These are phyloP conservation scores for Pseudogymnoascus sp. DNA, from an alignment of 2,329 filamentous ascomycete species.

Conservation along the genomic window DNA sequence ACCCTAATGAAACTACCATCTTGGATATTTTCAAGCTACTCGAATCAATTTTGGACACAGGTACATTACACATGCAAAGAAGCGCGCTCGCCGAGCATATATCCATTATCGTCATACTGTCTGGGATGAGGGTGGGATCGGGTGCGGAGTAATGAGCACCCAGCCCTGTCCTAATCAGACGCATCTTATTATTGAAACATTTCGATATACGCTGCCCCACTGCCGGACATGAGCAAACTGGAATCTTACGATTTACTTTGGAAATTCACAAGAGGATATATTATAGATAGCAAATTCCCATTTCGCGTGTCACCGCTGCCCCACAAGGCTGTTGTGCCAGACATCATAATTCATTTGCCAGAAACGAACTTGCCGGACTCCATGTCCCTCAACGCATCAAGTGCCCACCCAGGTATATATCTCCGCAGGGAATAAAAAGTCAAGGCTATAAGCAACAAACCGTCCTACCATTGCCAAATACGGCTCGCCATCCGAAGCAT, in stretches of 20 bases:
- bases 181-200: constrained; percentile 6
- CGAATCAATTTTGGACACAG: constrained; percentile 43
- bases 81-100: constrained; percentile 5
- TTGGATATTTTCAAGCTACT: constrained; percentile 49
- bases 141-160: neutral
- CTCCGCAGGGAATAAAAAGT: neutral
- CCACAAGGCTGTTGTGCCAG: constrained; percentile 6
- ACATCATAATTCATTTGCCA: constrained; percentile 7
- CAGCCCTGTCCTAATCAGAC: neutral
- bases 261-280: neutral
- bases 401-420: constrained; percentile 4
- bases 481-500: constrained; percentile 2
- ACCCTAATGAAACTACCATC: constrained; percentile 28
- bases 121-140: neutral
- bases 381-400: neutral
- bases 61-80: constrained; percentile 7
- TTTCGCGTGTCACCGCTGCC: constrained; percentile 1
- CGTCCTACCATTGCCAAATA: neutral
- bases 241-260: neutral
- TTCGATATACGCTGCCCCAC: constrained; percentile 1
- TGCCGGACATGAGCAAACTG: neutral
- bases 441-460: neutral
- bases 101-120: constrained; percentile 4
- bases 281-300: neutral
- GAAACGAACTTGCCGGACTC: constrained; percentile 4